Conservation (phyloP, 768 basidiomycete genomes). For the Naganishia kalamii region DNA sequence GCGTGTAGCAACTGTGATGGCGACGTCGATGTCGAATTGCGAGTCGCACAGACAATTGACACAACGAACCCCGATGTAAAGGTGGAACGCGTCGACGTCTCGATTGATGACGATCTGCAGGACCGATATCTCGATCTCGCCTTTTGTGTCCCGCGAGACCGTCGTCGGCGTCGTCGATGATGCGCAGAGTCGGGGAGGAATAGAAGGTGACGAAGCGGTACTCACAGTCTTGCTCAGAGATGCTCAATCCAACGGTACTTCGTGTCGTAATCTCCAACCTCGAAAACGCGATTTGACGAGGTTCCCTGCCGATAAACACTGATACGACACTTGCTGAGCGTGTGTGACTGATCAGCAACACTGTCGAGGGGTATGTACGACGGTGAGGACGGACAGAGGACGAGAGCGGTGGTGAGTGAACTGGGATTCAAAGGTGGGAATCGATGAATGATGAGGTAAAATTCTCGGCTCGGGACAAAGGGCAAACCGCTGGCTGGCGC, state of each 20-base stretch:
- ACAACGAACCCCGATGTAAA: too few species aligned
- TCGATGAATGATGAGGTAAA: too few species aligned
- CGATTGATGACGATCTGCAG: not conserved
- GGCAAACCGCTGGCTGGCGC: not conserved
- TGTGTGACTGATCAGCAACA: not conserved
- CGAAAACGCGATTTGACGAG: slow-evolving; percentile 5
- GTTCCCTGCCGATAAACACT: not conserved
- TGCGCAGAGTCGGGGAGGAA: too few species aligned
- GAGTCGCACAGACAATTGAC: too few species aligned
- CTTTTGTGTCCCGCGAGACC: too few species aligned
- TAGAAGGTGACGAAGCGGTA: not conserved
- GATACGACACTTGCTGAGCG: not conserved
- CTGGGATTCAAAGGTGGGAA: too few species aligned
- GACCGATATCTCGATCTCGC: not conserved
- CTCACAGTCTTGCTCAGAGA: slow-evolving; percentile 6
- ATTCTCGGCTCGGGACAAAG: slow-evolving; percentile 6
- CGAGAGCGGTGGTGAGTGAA: too few species aligned
- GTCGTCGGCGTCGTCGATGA: too few species aligned
- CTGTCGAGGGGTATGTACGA: not conserved
- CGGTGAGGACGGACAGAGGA: not conserved
- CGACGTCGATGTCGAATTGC: not conserved
- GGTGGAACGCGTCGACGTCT: not conserved
- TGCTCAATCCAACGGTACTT: not conserved
- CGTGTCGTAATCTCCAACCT: slow-evolving; percentile 5
- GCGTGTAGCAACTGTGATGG: not conserved